These are phyloP conservation scores for Globisporangium perplexum DNA, from an alignment of 352 stramenopile species.

Conservation along the genomic window DNA sequence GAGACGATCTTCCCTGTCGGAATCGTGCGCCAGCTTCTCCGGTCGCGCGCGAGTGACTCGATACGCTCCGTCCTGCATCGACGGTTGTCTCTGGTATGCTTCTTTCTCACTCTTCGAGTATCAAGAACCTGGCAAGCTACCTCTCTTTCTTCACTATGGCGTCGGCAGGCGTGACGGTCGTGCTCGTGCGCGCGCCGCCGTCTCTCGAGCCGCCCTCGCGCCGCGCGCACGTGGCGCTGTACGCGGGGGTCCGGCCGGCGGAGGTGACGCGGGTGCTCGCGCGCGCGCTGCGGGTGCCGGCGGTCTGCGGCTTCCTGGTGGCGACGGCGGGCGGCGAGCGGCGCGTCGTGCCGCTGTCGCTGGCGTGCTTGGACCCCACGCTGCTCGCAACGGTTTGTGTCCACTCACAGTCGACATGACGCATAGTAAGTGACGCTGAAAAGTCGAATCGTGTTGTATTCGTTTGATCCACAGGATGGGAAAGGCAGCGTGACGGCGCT, in stretches of 20 bases:
- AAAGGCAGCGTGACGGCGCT: conserved; percentile 18
- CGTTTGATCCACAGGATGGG: background rate
- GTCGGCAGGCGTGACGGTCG: conserved; percentile 1
- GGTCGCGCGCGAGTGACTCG: too few species aligned
- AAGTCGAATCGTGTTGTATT: background rate
- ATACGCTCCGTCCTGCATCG: too few species aligned
- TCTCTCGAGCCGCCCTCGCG: background rate
- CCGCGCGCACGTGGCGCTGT: conserved; percentile 32
- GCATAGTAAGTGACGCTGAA: too few species aligned
- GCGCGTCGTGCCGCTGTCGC: conserved; percentile 51
- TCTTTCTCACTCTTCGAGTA: too few species aligned
- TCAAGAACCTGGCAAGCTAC: too few species aligned
- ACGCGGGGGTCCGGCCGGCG: conserved; percentile 34
- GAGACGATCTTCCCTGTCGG: too few species aligned
- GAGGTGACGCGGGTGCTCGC: conserved; percentile 44
- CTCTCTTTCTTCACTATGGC: background rate
- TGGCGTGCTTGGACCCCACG: conserved; percentile 45
- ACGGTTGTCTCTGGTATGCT: too few species aligned
- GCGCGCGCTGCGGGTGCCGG: conserved; percentile 23
- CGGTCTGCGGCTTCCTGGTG: conserved; percentile 35
- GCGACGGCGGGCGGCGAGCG: background rate
- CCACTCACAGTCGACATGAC: background rate
- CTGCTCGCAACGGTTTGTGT: conserved; percentile 21
- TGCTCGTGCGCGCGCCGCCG: conserved; percentile 4
- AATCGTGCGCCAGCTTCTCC: too few species aligned